These are phyloP conservation scores for Trichoderma brevicompactum DNA, from an alignment of 2,329 filamentous ascomycete species.

Conservation along the genomic window DNA sequence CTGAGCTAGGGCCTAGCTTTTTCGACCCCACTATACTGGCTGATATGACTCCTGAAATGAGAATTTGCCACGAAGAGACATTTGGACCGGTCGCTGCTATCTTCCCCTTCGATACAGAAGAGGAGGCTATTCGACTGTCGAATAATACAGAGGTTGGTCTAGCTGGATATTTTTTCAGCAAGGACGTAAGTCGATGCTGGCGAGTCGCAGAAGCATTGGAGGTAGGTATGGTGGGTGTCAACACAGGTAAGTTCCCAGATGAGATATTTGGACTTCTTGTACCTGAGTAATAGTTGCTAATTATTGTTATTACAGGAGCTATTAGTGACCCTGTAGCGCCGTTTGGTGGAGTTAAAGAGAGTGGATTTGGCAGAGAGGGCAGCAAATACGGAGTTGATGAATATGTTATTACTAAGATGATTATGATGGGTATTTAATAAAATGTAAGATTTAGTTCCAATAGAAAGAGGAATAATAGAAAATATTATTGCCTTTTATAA, in stretches of 20 bases:
- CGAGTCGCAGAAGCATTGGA: conserved; percentile 58
- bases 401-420: conserved; percentile 70
- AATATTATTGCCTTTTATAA: too few relatives aligned
- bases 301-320: too few relatives aligned
- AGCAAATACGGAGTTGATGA: conserved; percentile 74
- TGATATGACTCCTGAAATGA: conserved; percentile 70
- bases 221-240: conserved; percentile 51
- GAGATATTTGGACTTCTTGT: too few relatives aligned
- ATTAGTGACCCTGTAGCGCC: too few relatives aligned
- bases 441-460: too few relatives aligned
- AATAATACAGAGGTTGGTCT: conserved; percentile 73
- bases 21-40: conserved; percentile 73
- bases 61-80: conserved; percentile 70
- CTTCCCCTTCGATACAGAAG: conserved; percentile 72
- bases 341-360: neutral
- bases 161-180: conserved; percentile 75
- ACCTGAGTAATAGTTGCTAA: too few relatives aligned
- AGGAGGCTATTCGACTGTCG: conserved; percentile 70
- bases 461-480: too few relatives aligned
- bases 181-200: conserved; percentile 45
- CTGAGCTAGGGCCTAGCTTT: conserved; percentile 56
- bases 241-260: conserved; percentile 65
- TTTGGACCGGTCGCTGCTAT: conserved; percentile 75
- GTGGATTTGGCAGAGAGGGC: conserved; percentile 69
- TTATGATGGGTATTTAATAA: too few relatives aligned